phyloP scores from a whole-genome alignment of 2,329 filamentous ascomycete genomes.

The Fusarium heterosporum region DNA sequence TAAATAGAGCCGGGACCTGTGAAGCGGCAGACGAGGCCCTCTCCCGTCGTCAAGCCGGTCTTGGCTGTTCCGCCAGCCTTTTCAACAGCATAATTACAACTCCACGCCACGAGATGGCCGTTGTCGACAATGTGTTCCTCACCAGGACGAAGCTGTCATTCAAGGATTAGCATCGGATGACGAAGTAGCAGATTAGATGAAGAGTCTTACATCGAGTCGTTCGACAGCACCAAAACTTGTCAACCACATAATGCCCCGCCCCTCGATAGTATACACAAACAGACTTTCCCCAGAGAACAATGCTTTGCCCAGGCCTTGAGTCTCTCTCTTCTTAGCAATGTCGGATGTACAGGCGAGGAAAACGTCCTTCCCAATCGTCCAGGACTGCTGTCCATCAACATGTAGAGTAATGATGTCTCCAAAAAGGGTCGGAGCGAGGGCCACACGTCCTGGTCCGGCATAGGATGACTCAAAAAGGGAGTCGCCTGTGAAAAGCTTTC shows the following conservation, averaged over 20 bases:
- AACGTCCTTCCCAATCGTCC: neutral
- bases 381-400: neutral
- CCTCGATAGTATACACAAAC: neutral
- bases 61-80: neutral
- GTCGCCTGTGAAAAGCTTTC: neutral
- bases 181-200: neutral
- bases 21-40: neutral
- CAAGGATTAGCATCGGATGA: neutral
- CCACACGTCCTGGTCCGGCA: neutral
- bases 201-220: neutral
- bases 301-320: neutral
- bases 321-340: neutral
- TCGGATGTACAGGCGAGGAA: neutral
- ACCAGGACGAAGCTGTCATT: neutral
- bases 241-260: neutral
- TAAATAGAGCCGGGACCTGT: neutral
- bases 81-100: neutral
- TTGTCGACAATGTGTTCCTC: neutral
- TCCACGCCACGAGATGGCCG: neutral
- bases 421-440: neutral
- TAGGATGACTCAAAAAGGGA: neutral
- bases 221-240: slow-evolving; percentile 3
- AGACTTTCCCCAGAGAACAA: neutral
- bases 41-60: neutral
- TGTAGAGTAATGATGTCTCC: neutral